These are phyloP conservation scores for Euphorbia celastroides DNA, from an alignment of 441 rosid species.

Conservation along the genomic window DNA sequence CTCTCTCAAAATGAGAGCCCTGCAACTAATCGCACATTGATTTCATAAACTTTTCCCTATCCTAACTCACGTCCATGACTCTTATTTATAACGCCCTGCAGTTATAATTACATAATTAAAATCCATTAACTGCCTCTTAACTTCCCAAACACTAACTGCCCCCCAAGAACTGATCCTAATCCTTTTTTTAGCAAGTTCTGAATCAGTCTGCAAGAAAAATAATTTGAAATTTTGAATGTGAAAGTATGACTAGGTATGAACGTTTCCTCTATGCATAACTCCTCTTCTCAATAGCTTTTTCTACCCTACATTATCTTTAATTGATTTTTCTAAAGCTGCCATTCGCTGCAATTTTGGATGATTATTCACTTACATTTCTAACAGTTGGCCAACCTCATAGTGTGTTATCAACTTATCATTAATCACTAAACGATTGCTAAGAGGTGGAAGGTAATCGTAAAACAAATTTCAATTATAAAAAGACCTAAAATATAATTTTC, in stretches of 20 bases:
- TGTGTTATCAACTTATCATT: not conserved
- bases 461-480: not conserved
- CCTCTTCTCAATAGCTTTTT: constrained; percentile 68
- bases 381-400: not conserved
- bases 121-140: too few relatives aligned
- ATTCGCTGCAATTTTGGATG: constrained; percentile 40
- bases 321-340: constrained; percentile 47
- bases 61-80: too few relatives aligned
- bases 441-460: not conserved
- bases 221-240: not conserved
- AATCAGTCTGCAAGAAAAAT: too few relatives aligned
- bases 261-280: constrained; percentile 48
- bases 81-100: too few relatives aligned
- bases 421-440: not conserved
- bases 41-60: too few relatives aligned
- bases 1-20: too few relatives aligned
- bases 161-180: too few relatives aligned
- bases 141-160: too few relatives aligned
- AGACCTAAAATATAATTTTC: not conserved
- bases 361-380: not conserved
- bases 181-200: too few relatives aligned
- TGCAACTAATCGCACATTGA: too few relatives aligned
- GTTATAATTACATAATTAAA: too few relatives aligned
- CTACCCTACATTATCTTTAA: constrained; percentile 55
- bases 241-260: constrained; percentile 58